Conservation (phyloP, 2,329 filamentous ascomycete genomes). For the Trichoderma koningiopsis region DNA sequence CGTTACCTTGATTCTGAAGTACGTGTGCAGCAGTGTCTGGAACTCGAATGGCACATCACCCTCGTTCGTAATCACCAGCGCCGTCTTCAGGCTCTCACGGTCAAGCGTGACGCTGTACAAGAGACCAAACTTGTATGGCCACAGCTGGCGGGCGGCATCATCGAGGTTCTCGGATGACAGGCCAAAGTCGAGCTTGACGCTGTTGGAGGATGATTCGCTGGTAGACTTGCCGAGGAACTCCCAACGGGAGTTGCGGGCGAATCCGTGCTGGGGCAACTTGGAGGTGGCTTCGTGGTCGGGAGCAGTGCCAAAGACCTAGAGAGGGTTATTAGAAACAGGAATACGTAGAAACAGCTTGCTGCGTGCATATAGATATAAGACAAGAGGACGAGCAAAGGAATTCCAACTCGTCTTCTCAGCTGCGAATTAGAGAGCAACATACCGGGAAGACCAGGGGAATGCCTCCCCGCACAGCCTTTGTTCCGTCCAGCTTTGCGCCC, state of each 20-base stretch:
- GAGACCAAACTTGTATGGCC: conserved; percentile 85
- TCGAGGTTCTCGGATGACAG: conserved; percentile 73
- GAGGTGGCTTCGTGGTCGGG: conserved; percentile 76
- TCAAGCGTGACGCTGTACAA: conserved; percentile 91
- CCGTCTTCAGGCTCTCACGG: conserved; percentile 73
- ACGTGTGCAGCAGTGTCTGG: conserved; percentile 89
- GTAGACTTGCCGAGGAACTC: conserved; percentile 87
- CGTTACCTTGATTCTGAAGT: conserved; percentile 76
- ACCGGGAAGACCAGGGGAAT: conserved; percentile 94
- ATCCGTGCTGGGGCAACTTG: conserved; percentile 87
- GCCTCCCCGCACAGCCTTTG: conserved; percentile 86
- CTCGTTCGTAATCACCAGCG: conserved; percentile 86
- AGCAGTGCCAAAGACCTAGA: conserved; percentile 80
- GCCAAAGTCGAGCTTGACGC: conserved; percentile 94
- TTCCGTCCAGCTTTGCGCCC: conserved; percentile 78
- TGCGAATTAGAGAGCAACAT: conserved; percentile 39
- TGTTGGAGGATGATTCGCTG: conserved; percentile 55
- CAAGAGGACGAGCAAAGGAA: not conserved
- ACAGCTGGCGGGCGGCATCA: conserved; percentile 68
- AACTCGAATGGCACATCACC: conserved; percentile 83
- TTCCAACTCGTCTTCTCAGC: conserved; percentile 27
- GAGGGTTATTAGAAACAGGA: not conserved
- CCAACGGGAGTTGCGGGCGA: conserved; percentile 88
- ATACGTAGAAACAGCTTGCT: not conserved
- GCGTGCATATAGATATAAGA: not conserved